Base-by-base conservation (phyloP, 2,329 filamentous ascomycete species). In the Triangularia setosa region DNA sequence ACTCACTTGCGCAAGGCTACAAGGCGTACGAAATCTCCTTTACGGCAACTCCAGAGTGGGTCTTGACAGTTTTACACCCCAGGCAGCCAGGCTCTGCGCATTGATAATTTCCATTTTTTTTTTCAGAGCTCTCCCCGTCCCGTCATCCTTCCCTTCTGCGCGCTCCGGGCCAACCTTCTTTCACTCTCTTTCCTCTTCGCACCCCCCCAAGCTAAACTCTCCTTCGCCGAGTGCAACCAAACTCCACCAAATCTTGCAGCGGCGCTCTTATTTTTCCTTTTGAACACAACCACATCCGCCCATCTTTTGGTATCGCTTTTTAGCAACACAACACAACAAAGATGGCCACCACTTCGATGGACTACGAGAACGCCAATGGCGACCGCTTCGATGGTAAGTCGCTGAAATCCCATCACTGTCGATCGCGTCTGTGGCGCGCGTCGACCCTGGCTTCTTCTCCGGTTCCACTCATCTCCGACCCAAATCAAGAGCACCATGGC, bases 351-450 rank as follows among this genome's bases (percentile, higher is more conserved):
- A 86, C 84, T 52, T 84, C 86, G 69, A 90, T 90, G 87, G 87
- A 90, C 74, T 90, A 90, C 76, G 87, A 90, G 76, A 85, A 84
- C 74, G 84, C 86, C 69, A 88, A 87, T 72, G 86, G 85, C 73
- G 84, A 88, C 76, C 86, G 84, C 67, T 89, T 87, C 70, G 87
- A 89, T 73, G 87, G 87, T 89, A 79, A 71, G 81, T 73, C 53
- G 63, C 52, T 55, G 52, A 14, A 14, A 24, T 55, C 23, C 5
- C 40, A 16, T 40, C 24, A 23, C 54, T 21, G 28, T 58, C 58
- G 56, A 40, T 30, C 21, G 48, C 40, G 58, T 53, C 54, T 27
- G 23, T 58, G 14, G 30, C 33, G 30, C 35, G 30, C 25, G 52
- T 58, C 23, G 23, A 28, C 54, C 55, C 35, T 62, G 58, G 33